Evolutionary conservation across 345 rosid species (phyloP).

Genomic region (Eucalyptus melliodora): DNA sequence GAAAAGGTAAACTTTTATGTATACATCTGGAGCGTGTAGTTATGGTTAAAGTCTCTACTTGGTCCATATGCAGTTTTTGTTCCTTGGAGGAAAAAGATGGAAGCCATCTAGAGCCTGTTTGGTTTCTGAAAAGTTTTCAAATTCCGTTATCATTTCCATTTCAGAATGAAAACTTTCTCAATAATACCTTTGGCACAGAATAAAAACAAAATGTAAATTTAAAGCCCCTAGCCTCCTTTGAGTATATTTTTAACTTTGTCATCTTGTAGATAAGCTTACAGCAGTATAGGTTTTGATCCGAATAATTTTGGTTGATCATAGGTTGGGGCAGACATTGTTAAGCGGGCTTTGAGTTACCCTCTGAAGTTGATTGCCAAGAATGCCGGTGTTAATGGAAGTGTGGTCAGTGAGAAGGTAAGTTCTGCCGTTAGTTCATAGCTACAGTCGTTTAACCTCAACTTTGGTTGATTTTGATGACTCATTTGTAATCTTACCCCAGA

Average conservation of each 20-base stretch:
- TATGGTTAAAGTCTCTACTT: not conserved
- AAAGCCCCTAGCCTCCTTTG: not conserved
- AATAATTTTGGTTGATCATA: slow-evolving; percentile 1
- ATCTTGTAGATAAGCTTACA: not conserved
- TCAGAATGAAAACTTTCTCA: not conserved
- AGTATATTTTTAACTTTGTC: not conserved
- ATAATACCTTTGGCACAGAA: not conserved
- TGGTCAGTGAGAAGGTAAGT: slow-evolving; percentile 83
- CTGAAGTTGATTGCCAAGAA: slow-evolving; percentile 89
- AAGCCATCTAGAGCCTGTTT: not conserved
- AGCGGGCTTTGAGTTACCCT: slow-evolving; percentile 85
- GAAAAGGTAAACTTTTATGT: slow-evolving; percentile 50
- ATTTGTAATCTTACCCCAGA: slow-evolving; percentile 14
- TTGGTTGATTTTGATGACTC: not conserved
- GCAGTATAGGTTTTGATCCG: not conserved
- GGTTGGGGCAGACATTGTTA: slow-evolving; percentile 96
- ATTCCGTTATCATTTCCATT: not conserved
- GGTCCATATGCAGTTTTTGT: not conserved
- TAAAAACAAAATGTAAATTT: not conserved
- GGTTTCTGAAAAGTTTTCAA: not conserved
- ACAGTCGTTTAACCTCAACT: not conserved
- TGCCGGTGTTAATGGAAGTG: slow-evolving; percentile 94
- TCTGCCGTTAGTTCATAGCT: not conserved
- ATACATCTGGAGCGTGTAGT: not conserved
- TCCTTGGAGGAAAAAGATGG: not conserved